Base-by-base conservation (phyloP, 768 basidiomycete genomes). In the Pisolithus sp. region DNA sequence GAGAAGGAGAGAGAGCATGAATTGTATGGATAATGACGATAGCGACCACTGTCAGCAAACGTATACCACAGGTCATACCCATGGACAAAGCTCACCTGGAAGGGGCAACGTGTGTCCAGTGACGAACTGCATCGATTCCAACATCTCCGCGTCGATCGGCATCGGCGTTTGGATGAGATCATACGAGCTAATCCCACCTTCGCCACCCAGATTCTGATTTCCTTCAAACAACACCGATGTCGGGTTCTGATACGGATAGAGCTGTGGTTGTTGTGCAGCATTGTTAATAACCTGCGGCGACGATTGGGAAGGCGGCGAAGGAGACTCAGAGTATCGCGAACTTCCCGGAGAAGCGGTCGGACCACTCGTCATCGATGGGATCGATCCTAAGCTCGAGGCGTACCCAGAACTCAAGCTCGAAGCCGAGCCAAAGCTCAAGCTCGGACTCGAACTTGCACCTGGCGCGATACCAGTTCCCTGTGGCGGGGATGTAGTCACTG, bases 61-160 rank as follows among this genome's bases (percentile, higher is more conserved):
- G 17, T 5, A 20, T 36, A 30, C 13, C 15, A 7, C 1, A 23
- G 12, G 23, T 28, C 7, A 17, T 47, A 7, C 9, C 10, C 30
- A 13, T 13, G 30, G 17, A 17, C 21, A 20, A 7, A 5, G 63
- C 78, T 57, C 55, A 83, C 82, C 77, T 59, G 82, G 77, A 37
- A 82, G 56, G 36, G 75, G 76, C 82, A 81, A 84, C 3, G 69
- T 66, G 41, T 78, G 75, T 60, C 83, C 77, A 15, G 74, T 69
- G 59, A 85, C 62, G 28, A 79, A 75, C 57, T 83, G 80, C 60
- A 84, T 76, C 23, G 80, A 80, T 49, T 83, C 77, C 63, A 85
- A 58, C 24, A 85, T 76, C 38, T 80, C 79, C 17, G 73, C 68
- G 57, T 86, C 81, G 57, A 81, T 82, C 2, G 76, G 74, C 57